phyloP scores from a whole-genome alignment of 441 rosid genomes.

The Viola pubescens region DNA sequence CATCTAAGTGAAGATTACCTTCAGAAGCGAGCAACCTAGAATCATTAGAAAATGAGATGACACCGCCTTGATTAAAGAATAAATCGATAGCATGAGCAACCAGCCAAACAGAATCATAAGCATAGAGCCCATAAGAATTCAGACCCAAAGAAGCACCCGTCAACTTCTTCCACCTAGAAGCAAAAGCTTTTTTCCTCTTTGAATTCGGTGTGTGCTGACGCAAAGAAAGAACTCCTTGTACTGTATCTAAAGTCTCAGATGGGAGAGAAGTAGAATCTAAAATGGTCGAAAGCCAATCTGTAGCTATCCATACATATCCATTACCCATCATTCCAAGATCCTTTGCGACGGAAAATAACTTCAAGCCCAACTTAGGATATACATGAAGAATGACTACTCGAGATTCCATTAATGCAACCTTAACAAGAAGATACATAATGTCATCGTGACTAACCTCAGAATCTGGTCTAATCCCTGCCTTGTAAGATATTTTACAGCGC shows the following conservation, averaged over 20 bases:
- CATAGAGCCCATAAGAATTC: conserved; percentile 72
- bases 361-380: conserved; percentile 39
- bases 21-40: conserved; percentile 36
- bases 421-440: conserved; percentile 64
- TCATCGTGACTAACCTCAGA: conserved; percentile 25
- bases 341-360: conserved; percentile 51
- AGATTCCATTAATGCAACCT: conserved; percentile 68
- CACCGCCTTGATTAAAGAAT: conserved; percentile 64
- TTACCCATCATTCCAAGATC: conserved; percentile 79
- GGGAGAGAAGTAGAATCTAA: conserved; percentile 60
- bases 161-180: conserved; percentile 48
- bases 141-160: conserved; percentile 48
- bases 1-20: conserved; percentile 54
- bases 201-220: conserved; percentile 80
- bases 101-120: conserved; percentile 82
- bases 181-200: conserved; percentile 40
- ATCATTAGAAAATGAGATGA: conserved; percentile 64
- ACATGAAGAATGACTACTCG: conserved; percentile 67
- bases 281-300: conserved; percentile 67
- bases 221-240: conserved; percentile 71
- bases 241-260: conserved; percentile 46
- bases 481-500: conserved; percentile 61
- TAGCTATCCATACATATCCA: conserved; percentile 91
- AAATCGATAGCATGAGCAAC: conserved; percentile 67
- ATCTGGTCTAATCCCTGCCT: conserved; percentile 48